Evolutionary conservation across 2,329 filamentous ascomycete species (phyloP).

Genomic region (Penicillium sp.): DNA sequence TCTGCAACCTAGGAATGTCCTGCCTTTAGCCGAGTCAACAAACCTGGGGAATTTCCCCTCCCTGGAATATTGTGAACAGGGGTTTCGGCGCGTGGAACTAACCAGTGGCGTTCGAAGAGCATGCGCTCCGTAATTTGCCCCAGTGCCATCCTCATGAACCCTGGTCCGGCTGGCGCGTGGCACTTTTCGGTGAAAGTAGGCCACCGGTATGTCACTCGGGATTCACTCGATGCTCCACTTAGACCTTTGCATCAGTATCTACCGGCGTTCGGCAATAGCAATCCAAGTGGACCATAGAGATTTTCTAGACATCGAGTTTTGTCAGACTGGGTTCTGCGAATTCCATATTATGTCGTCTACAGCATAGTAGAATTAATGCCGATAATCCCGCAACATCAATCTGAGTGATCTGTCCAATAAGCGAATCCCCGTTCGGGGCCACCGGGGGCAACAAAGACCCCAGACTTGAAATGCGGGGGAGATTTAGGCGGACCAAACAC

Average conservation of each 20-base stretch:
- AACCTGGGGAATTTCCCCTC: slow-evolving; percentile 10
- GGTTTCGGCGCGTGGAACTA: slow-evolving; percentile 3
- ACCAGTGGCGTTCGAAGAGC: slow-evolving; percentile 13
- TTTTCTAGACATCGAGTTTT: neutral
- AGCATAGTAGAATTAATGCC: neutral
- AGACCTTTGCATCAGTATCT: neutral
- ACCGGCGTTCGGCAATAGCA: neutral
- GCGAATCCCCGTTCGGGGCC: slow-evolving; percentile 10
- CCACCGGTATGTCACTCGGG: neutral
- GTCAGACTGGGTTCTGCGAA: neutral
- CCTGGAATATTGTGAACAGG: slow-evolving; percentile 3
- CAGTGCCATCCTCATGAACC: slow-evolving; percentile 5
- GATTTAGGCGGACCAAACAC: slow-evolving; percentile 16
- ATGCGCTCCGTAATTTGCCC: slow-evolving; percentile 13
- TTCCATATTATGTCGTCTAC: neutral
- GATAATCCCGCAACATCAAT: neutral
- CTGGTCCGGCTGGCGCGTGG: slow-evolving; percentile 15
- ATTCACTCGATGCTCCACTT: neutral
- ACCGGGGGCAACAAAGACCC: slow-evolving; percentile 5
- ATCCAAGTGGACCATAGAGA: neutral
- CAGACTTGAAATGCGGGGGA: slow-evolving; percentile 21
- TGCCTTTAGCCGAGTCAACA: neutral
- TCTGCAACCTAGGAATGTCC: slow-evolving; percentile 1
- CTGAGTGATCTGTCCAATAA: neutral
- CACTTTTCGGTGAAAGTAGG: slow-evolving; percentile 1